A percentile compares a stretch with the other conserved stretches of the same genome.
Conservation (phyloP, 345 rosid genomes). For the Citrus trifoliata region DNA sequence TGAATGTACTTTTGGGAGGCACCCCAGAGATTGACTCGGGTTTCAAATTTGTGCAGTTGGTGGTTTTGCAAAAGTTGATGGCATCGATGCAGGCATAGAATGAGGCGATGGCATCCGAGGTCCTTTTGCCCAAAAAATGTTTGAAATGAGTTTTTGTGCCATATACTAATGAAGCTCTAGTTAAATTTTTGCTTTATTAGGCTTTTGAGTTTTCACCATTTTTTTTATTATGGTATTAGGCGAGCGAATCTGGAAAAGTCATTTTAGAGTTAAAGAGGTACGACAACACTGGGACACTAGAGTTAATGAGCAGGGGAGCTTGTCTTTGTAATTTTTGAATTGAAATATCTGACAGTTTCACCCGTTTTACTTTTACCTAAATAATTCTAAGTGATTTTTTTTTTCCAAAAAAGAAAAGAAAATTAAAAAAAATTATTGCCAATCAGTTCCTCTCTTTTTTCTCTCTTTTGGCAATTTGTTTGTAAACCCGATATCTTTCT, state of each 20-base stretch:
- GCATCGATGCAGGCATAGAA: background rate
- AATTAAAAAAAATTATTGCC: background rate
- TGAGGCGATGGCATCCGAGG: background rate
- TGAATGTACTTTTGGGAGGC: background rate
- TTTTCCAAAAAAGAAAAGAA: no score
- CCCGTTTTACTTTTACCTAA: background rate
- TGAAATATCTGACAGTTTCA: background rate
- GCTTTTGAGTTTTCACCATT: slow-evolving; percentile 11
- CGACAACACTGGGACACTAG: background rate
- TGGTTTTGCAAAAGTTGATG: background rate
- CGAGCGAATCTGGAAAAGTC: slow-evolving; percentile 1
- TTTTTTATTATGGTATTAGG: slow-evolving; percentile 18
- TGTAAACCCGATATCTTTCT: background rate
- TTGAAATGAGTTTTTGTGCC: background rate
- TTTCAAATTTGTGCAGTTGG: background rate
- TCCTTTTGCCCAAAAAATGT: background rate
- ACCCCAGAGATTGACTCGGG: background rate
- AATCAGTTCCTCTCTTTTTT: background rate
- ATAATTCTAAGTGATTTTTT: background rate
- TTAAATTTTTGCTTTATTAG: background rate
- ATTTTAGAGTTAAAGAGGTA: background rate
- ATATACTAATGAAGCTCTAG: background rate
- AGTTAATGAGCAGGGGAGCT: background rate
- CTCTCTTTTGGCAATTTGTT: background rate
- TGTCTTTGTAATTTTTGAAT: background rate